Evolutionary conservation across 192 early-diverging fungal species (phyloP), one percentile per base, ranked within the genome.

Genomic region (Backusella parvicylindrica): DNA sequence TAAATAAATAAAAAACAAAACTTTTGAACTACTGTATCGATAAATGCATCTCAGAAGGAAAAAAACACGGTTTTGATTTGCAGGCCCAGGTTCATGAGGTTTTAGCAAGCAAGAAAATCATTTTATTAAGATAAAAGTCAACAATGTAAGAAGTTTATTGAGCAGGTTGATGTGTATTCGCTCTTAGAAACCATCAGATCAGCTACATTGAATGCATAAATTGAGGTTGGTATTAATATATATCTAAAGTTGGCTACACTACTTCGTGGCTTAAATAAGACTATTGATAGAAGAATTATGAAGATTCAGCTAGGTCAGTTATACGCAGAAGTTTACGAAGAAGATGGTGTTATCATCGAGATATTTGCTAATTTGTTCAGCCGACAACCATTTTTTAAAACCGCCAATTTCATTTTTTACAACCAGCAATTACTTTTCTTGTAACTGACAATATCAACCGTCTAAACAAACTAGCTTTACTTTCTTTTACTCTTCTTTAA

Each of bases 41-140:
- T 60, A 23, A 60, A 30, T 60, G 56, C 56, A 60, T 60, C 56
- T 28, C 56, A 30, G 56, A 60, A 60, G 56, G 56, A 60, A 23
- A 60, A 37, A 60, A 60, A 30, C 56, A 60, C 26, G 23, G 56
- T 60, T 60, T 60, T 60, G 26, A 60, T 60, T 60, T 30, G n/a
- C 2, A 26, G 23, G 2, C 21, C 3, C 15, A 56, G 26, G 2
- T 23, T 23, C 53, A 56, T 56, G 21, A 56, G 26, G 15, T 56
- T 56, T 23, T 56, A 56, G 53, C 53, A 56, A 23, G 21, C 23
- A 60, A 21, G 0, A 60, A 26, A 9, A 26, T 60, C 56, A 26
- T 60, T 28, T 53, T 53, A 53, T 60, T 60, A 60, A 60, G 56
- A 60, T n/a, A 60, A 60, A 60, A 26, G 56, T 28, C 56, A 60